Conservation (phyloP, 768 basidiomycete species). For the Tylopilus sp. region DNA sequence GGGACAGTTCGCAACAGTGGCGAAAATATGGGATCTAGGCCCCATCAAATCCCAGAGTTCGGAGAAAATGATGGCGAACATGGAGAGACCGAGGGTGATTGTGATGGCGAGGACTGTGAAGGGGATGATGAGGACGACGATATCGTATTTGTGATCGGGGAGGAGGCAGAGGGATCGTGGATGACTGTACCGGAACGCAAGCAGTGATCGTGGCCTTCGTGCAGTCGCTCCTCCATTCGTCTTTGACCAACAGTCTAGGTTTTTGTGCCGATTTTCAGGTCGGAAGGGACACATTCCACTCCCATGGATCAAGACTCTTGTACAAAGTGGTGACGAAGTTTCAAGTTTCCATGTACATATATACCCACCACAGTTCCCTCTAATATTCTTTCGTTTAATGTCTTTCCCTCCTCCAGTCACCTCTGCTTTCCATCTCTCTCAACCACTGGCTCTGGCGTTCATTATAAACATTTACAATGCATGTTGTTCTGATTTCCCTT, state of each 20-base stretch:
- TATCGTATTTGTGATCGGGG: conserved; percentile 67
- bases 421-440: conserved; percentile 8
- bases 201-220: conserved; percentile 5
- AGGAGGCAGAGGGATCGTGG: conserved; percentile 39
- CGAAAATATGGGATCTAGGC: background rate
- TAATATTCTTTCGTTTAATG: background rate
- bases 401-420: background rate
- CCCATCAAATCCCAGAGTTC: conserved; percentile 1
- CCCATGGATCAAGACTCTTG: conserved; percentile 7
- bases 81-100: conserved; percentile 25
- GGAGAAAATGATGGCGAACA: conserved; percentile 17
- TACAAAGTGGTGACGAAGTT: conserved; percentile 3
- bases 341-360: conserved; percentile 15
- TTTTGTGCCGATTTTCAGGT: conserved; percentile 6
- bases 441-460: background rate
- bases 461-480: conserved; percentile 13
- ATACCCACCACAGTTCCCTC: conserved; percentile 14
- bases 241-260: conserved; percentile 7
- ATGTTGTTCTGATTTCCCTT: background rate
- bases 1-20: background rate
- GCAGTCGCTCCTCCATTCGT: background rate
- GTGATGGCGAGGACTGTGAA: conserved; percentile 34
- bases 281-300: conserved; percentile 17
- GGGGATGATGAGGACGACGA: conserved; percentile 68
- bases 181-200: conserved; percentile 33